Base-by-base conservation (phyloP, 1,139 yeast species). In the Suhomyces panamericanus region DNA sequence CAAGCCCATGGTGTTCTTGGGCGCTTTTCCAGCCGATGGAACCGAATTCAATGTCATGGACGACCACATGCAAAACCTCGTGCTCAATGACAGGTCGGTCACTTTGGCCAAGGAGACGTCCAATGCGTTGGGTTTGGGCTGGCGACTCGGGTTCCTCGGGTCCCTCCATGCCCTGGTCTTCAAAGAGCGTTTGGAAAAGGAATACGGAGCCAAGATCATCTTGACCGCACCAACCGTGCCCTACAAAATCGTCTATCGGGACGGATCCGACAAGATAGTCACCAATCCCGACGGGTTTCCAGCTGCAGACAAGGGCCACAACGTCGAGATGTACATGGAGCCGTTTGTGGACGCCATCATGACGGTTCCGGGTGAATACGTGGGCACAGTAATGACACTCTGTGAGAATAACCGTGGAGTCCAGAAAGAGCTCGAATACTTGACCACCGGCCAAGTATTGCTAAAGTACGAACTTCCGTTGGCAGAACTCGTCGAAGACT, bases 201-300 rank as follows among this genome's bases (percentile, higher is more conserved):
- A 93, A 61, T 93, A 93, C 58, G 98, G 98, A 3, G 91, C 96
- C 2, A 85, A 88, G 48, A 78, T 93, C 51, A 90, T 93, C 52
- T 83, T 93, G 49, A 93, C 99, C 0, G 91, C 96, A 3, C 98
- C 99, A 1, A 91, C 98, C 0, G 99, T 93, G 10, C 99, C 99
- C 0, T 93, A 89, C 62, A 82, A 85, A 56, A 70, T 93, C 12
- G 71, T 79, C 12, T 83, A 78, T 61, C 72, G 69, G 40, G 82
- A 86, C 55, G 96, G 91, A 0, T 67, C 66, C 0, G 87, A 82
- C 48, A 67, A 73, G 43, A 73, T 84, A 8, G 78, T 93, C 47
- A 85, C 95, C 4, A 93, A 93, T 56, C 98, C 99, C 0, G 95
- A 87, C 57, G 95, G 89, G 38, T 93, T 93, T 63, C 99, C 99